These are phyloP conservation scores for Datisca glomerata DNA, from an alignment of 306 rosid genomes.

Conservation along the genomic window DNA sequence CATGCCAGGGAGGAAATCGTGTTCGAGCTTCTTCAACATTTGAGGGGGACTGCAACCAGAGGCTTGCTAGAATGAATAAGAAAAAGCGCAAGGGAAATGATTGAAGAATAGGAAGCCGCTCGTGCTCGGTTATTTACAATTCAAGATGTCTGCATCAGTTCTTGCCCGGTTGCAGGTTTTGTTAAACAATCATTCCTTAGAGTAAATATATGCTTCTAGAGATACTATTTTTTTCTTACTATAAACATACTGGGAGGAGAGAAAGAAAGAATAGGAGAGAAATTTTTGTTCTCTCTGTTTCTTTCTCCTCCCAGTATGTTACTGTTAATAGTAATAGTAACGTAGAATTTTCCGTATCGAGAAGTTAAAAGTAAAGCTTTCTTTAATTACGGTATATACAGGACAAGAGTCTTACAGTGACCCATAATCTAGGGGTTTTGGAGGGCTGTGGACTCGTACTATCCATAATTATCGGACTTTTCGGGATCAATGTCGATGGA, in stretches of 20 bases:
- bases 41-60: conserved; percentile 38
- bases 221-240: no score
- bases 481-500: conserved; percentile 72
- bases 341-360: no score
- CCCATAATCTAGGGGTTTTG: conserved; percentile 51
- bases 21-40: conserved; percentile 60
- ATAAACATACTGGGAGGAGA: no score
- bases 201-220: no score
- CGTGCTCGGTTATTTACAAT: conserved; percentile 59
- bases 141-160: conserved; percentile 62
- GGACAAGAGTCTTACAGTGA: conserved; percentile 57
- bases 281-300: no score
- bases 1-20: conserved; percentile 63
- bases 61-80: conserved; percentile 35
- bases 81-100: conserved; percentile 46
- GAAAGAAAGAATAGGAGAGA: no score
- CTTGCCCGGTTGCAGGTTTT: conserved; percentile 66
- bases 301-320: no score
- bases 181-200: neutral
- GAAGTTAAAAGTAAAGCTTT: no score
- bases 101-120: conserved; percentile 69
- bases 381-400: no score
- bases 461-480: conserved; percentile 44
- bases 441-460: conserved; percentile 52
- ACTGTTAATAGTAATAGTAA: no score